Conservation (phyloP, 106 monocot genomes). For the Platanthera zijinensis region DNA sequence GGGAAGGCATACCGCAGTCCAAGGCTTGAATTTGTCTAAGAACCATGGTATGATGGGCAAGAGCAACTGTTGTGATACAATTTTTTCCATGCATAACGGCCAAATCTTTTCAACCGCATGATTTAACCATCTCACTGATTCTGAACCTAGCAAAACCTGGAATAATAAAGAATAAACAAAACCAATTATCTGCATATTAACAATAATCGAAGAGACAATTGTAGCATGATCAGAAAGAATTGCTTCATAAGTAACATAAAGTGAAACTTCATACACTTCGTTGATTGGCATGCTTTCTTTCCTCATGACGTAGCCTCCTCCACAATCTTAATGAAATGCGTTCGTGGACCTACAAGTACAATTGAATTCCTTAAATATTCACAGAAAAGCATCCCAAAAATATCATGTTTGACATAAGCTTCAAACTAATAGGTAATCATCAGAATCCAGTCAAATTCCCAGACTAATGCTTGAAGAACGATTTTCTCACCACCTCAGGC, state of each 20-base stretch:
- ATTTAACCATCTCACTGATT: constrained; percentile 86
- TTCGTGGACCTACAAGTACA: constrained; percentile 53
- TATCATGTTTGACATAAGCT: not conserved
- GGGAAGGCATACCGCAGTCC: constrained; percentile 54
- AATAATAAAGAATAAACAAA: constrained; percentile 1
- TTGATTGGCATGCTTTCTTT: constrained; percentile 55
- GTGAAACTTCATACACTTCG: constrained; percentile 35
- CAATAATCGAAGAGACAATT: constrained; percentile 1
- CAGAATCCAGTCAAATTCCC: not conserved
- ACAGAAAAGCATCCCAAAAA: not conserved
- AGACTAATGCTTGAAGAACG: not conserved
- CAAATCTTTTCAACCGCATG: constrained; percentile 72
- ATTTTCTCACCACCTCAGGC: not conserved
- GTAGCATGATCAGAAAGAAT: not conserved
- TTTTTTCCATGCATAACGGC: constrained; percentile 87
- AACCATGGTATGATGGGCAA: constrained; percentile 92
- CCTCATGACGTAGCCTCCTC: constrained; percentile 50
- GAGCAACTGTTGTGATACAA: constrained; percentile 78
- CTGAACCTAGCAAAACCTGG: constrained; percentile 81
- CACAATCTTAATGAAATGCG: constrained; percentile 33
- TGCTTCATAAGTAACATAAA: not conserved
- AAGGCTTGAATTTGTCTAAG: constrained; percentile 90
- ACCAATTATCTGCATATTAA: not conserved
- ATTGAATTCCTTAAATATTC: not conserved
- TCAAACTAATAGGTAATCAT: not conserved